Evolutionary conservation across 441 rosid species (phyloP).

Genomic region (Macaranga tanarius): DNA sequence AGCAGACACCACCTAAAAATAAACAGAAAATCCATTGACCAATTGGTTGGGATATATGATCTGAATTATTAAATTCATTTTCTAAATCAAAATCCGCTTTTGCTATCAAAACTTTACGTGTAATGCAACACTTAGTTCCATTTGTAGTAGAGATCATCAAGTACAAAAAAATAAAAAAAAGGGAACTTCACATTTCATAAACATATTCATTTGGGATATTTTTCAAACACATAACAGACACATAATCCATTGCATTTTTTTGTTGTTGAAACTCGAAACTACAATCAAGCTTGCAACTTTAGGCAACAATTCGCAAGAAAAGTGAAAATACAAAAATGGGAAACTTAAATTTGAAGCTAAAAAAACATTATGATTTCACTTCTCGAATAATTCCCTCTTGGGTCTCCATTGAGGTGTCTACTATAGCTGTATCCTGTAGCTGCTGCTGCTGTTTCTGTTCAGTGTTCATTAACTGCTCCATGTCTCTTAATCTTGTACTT

Average conservation of each 20-base stretch:
- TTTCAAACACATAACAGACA: constrained; percentile 26
- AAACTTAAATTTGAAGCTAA: neutral
- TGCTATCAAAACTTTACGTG: neutral
- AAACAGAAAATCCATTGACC: neutral
- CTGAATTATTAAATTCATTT: neutral
- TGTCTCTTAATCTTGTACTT: constrained; percentile 67
- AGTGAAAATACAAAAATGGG: neutral
- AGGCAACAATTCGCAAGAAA: neutral
- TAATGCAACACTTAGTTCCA: neutral
- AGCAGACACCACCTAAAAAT: neutral
- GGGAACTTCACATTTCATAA: neutral
- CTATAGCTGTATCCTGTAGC: constrained; percentile 25
- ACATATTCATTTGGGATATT: constrained; percentile 12
- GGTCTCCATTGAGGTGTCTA: constrained; percentile 32
- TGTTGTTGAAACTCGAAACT: neutral
- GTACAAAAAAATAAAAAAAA: neutral
- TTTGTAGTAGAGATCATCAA: too few relatives aligned
- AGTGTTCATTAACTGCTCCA: constrained; percentile 54
- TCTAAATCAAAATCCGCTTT: neutral
- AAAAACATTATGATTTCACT: constrained; percentile 32
- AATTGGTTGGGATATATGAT: neutral
- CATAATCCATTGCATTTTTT: neutral
- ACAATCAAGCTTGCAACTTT: neutral
- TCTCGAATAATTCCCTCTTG: constrained; percentile 40
- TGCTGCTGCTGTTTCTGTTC: constrained; percentile 34